These are phyloP conservation scores for Zelonia costaricensis DNA, from an alignment of 208 protist species.

Conservation along the genomic window DNA sequence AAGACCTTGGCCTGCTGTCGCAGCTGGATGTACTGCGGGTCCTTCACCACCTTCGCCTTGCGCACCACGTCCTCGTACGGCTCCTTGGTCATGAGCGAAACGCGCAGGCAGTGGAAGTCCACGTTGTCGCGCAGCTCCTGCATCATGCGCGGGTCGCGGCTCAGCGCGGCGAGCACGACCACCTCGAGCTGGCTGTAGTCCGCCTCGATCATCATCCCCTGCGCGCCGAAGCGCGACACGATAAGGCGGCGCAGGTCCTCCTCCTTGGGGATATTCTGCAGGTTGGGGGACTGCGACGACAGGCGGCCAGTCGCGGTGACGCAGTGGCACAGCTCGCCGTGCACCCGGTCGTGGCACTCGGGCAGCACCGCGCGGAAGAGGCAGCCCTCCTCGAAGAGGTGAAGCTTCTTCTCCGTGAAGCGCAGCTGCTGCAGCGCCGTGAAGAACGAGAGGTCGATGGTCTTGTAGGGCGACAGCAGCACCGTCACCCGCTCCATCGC, in stretches of 20 bases:
- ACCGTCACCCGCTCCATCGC: constrained; percentile 90
- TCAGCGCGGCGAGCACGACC: constrained; percentile 87
- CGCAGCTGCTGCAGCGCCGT: constrained; percentile 87
- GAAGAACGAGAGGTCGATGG: constrained; percentile 90
- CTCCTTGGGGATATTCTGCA: constrained; percentile 90
- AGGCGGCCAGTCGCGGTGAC: constrained; percentile 89
- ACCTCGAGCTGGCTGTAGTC: constrained; percentile 93
- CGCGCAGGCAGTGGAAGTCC: constrained; percentile 90
- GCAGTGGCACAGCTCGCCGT: constrained; percentile 89
- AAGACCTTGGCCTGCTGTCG: constrained; percentile 93
- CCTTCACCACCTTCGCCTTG: constrained; percentile 82
- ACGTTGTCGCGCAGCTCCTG: constrained; percentile 84
- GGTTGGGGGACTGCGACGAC: constrained; percentile 86
- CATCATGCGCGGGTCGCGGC: constrained; percentile 85
- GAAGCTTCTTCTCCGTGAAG: constrained; percentile 91
- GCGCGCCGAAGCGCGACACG: constrained; percentile 78
- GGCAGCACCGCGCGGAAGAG: constrained; percentile 88
- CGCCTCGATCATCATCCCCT: constrained; percentile 89
- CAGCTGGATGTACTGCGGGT: constrained; percentile 86
- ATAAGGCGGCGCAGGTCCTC: constrained; percentile 83
- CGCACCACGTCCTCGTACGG: constrained; percentile 87
- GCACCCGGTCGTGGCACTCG: constrained; percentile 82
- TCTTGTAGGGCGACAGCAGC: constrained; percentile 73
- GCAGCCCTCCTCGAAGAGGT: constrained; percentile 88
- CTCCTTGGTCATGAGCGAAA: constrained; percentile 90